A percentile compares a stretch with the other conserved stretches of the same genome.
These are phyloP conservation scores for Hibiscus mutabilis DNA, from an alignment of 345 rosid genomes.

Conservation along the genomic window DNA sequence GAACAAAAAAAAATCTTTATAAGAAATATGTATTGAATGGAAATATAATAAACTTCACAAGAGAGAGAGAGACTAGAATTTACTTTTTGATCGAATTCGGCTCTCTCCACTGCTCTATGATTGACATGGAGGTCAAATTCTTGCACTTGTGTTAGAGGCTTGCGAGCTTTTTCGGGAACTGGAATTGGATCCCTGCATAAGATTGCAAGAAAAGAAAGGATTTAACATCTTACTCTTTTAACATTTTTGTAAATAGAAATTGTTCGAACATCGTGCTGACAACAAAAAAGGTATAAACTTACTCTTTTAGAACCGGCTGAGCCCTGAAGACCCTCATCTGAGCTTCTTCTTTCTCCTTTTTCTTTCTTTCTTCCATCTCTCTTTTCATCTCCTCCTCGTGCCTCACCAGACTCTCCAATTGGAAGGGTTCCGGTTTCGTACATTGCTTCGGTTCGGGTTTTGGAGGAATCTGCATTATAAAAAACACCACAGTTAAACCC, in stretches of 20 bases:
- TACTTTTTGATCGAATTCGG: conserved; percentile 88
- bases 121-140: conserved; percentile 63
- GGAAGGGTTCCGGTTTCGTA: conserved; percentile 84
- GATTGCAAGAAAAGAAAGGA: neutral
- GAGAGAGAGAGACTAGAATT: neutral
- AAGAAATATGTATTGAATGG: neutral
- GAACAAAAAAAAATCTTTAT: neutral
- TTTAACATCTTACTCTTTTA: neutral
- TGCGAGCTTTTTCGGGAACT: conserved; percentile 73
- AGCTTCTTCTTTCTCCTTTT: conserved; percentile 68
- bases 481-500: neutral
- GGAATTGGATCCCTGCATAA: conserved; percentile 78
- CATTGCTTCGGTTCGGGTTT: conserved; percentile 80
- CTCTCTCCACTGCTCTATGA: conserved; percentile 67
- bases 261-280: too few relatives aligned
- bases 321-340: conserved; percentile 71
- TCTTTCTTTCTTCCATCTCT: conserved; percentile 72
- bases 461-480: conserved; percentile 60
- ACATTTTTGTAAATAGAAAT: neutral
- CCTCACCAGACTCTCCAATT: conserved; percentile 73
- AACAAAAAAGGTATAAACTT: conserved; percentile 14
- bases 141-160: conserved; percentile 79
- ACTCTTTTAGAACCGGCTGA: conserved; percentile 75
- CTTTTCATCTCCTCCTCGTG: conserved; percentile 84
- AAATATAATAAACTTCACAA: neutral